Conservation (phyloP, 176 grass and related monocot genomes). For the Aegilops speltoides region DNA sequence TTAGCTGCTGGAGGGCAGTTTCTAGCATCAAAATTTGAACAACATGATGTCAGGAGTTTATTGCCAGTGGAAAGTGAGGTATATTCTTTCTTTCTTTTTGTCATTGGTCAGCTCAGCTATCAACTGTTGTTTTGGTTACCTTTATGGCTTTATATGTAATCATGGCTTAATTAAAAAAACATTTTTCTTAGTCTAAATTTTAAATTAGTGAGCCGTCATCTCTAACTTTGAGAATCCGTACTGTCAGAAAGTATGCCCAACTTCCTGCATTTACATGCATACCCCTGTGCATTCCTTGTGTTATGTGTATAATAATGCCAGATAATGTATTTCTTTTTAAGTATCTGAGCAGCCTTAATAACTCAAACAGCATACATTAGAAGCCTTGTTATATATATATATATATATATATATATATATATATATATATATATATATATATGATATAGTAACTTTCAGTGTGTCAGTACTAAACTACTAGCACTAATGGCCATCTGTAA, state of each 20-base stretch:
- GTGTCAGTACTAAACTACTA: slow-evolving; percentile 1
- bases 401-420: too few relatives aligned
- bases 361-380: neutral
- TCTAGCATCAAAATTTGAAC: slow-evolving; percentile 94
- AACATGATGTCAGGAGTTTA: slow-evolving; percentile 97
- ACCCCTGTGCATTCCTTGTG: slow-evolving; percentile 2
- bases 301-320: neutral
- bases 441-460: neutral
- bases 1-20: slow-evolving; percentile 92
- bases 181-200: slow-evolving; percentile 11
- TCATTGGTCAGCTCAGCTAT: neutral
- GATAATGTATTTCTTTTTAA: neutral
- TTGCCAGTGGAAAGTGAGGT: slow-evolving; percentile 98
- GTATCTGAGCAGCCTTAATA: neutral
- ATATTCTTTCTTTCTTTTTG: slow-evolving; percentile 26
- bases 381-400: slow-evolving; percentile 9
- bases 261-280: neutral
- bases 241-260: neutral
- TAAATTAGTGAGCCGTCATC: neutral
- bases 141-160: neutral
- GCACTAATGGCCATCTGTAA: neutral
- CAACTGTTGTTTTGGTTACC: neutral
- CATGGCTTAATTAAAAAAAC: neutral
- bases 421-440: too few relatives aligned
- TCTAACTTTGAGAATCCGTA: neutral